Evolutionary conservation across 352 stramenopile genomes (phyloP).

Genomic region (Nothophytophthora sp.): DNA sequence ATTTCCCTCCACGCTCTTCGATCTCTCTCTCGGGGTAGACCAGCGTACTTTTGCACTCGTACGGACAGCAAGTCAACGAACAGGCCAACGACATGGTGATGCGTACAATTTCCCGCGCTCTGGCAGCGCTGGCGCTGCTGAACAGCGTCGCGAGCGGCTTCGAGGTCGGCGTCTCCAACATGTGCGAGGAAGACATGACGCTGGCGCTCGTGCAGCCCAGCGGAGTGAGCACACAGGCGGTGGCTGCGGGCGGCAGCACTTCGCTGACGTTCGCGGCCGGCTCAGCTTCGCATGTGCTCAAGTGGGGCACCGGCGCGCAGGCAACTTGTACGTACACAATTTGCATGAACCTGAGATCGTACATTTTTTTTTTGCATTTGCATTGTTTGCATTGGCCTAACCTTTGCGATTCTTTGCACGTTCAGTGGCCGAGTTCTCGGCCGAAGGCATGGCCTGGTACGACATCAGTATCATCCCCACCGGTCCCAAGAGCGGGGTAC

Average conservation of each 20-base stretch:
- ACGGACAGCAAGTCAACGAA: too few species aligned
- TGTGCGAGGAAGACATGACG: constrained; percentile 45
- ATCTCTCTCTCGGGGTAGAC: constrained; percentile 17
- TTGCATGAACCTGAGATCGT: not conserved
- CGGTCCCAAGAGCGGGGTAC: constrained; percentile 55
- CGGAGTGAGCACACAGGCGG: constrained; percentile 20
- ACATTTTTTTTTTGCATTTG: too few species aligned
- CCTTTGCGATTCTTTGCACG: not conserved
- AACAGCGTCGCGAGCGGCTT: constrained; percentile 28
- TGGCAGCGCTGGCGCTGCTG: constrained; percentile 34
- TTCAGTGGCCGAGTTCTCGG: constrained; percentile 70
- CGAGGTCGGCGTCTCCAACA: constrained; percentile 63
- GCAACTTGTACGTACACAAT: constrained; percentile 50
- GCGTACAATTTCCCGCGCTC: constrained; percentile 25
- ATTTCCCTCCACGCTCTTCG: constrained; percentile 31
- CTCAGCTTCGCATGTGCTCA: constrained; percentile 50
- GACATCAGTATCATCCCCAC: constrained; percentile 84
- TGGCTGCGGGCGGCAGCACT: constrained; percentile 35
- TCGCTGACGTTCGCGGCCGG: constrained; percentile 28
- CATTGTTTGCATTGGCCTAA: too few species aligned
- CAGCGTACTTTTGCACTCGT: too few species aligned
- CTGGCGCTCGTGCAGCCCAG: constrained; percentile 39
- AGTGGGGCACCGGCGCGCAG: constrained; percentile 46
- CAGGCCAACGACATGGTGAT: constrained; percentile 41
- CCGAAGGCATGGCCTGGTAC: constrained; percentile 50